Percentiles rank a stretch among this genome's conserved stretches.
phyloP scores from a whole-genome alignment of 441 rosid species.

The Erodium moschatum region DNA sequence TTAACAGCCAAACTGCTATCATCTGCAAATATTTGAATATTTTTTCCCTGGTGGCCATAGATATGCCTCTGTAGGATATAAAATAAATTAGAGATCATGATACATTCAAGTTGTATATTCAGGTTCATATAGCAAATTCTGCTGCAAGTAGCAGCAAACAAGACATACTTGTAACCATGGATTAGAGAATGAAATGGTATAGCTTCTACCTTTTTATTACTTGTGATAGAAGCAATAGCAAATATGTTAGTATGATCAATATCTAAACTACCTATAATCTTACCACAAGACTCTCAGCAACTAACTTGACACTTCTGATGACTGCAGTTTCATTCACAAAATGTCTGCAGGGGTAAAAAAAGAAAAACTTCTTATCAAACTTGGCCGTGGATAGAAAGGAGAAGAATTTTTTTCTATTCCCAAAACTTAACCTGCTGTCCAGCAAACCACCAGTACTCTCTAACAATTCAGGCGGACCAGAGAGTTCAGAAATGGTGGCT shows the following conservation, averaged over 20 bases:
- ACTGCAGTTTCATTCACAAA: conserved; percentile 58
- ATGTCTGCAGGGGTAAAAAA: conserved; percentile 34
- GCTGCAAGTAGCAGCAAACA: neutral
- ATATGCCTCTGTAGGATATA: conserved; percentile 60
- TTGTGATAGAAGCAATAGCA: neutral
- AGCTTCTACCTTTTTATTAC: neutral
- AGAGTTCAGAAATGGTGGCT: conserved; percentile 76
- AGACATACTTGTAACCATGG: neutral
- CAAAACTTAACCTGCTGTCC: conserved; percentile 55
- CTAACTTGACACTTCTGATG: conserved; percentile 63
- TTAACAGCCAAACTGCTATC: conserved; percentile 74
- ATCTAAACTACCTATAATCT: conserved; percentile 13
- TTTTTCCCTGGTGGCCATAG: conserved; percentile 74
- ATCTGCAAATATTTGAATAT: conserved; percentile 63
- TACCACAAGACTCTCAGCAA: conserved; percentile 95
- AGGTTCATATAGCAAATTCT: conserved; percentile 2
- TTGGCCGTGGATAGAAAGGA: conserved; percentile 2
- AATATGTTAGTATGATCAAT: neutral
- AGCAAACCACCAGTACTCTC: conserved; percentile 68
- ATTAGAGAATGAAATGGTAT: neutral
- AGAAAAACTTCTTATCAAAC: conserved; percentile 21
- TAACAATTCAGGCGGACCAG: conserved; percentile 63
- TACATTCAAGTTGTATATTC: neutral
- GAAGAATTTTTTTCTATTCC: conserved; percentile 13
- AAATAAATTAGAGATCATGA: conserved; percentile 18